phyloP scores from a whole-genome alignment of 2,329 filamentous ascomycete genomes.

The Microsporum ferrugineum region DNA sequence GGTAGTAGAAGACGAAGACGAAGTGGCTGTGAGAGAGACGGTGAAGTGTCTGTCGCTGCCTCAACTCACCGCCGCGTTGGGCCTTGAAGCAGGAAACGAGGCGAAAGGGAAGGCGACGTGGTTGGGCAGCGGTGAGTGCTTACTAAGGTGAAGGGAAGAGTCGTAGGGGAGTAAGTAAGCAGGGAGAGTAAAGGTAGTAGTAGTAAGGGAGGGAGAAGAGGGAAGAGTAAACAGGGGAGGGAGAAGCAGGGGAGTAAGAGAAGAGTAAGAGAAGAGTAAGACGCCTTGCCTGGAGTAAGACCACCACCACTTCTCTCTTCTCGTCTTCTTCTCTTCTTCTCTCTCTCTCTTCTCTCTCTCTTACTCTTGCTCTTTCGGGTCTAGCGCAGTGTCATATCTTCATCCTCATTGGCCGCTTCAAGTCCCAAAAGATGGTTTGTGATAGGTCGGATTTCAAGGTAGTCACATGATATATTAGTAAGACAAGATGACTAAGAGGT shows the following conservation, averaged over 20 bases:
- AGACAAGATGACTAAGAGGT: not conserved
- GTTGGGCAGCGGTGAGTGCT: not conserved
- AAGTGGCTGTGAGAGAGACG: not conserved
- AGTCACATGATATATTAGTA: too few species aligned
- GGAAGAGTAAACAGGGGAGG: not conserved
- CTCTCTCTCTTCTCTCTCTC: not conserved
- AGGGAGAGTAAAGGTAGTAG: too few species aligned
- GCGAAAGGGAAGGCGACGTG: not conserved
- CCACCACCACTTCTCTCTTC: not conserved
- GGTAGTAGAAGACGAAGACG: not conserved
- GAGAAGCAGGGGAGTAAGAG: not conserved
- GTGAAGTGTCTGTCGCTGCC: too few species aligned
- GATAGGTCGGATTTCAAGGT: too few species aligned
- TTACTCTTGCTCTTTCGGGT: not conserved
- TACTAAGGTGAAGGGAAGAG: constrained; percentile 3
- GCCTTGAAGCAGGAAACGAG: not conserved
- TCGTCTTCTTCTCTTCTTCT: not conserved
- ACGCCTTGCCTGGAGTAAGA: not conserved
- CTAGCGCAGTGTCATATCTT: too few species aligned
- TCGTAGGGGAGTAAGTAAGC: too few species aligned
- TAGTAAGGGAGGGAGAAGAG: not conserved
- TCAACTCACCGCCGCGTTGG: too few species aligned
- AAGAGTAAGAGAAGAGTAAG: not conserved
- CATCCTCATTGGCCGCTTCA: too few species aligned
- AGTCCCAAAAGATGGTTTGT: too few species aligned